Base-by-base conservation (phyloP, 805 yeast genomes). In the Yarrowia sp. region DNA sequence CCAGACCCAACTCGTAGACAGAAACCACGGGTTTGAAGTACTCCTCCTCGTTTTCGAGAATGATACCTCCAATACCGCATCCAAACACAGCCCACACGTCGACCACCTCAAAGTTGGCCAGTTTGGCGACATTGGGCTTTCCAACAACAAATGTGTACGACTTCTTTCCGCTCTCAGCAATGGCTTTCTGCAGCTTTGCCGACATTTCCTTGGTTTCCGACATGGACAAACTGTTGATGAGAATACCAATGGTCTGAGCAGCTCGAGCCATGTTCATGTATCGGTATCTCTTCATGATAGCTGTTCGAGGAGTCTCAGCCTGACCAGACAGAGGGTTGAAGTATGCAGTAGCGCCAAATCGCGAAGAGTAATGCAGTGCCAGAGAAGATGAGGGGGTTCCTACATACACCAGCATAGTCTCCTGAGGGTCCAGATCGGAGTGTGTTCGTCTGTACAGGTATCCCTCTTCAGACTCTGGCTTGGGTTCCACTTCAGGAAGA, bases 21-120 rank as follows among this genome's bases (percentile, higher is more conserved):
- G 99, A 95, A 17, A 95, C 85, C 10, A 95, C 89, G 0, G 98
- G 98, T 74, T 87, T 91, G 53, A 43, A 58, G 78, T 84, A 90
- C 73, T 88, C 93, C 68, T 87, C 89, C 55, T 78, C 78, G 65
- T 86, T 84, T 74, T 93, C 97, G 13, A 95, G 75, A 41, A 93
- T 86, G 28, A 93, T 87, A 5, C 99, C 99, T 63, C 96, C 92
- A 70, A 92, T 91, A 10, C 96, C 92, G 74, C 99, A 95, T 0
- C 99, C 99, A 13, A 95, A 76, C 11, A 95, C 84, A 72, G 96
- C 92, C 98, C 99, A 95, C 22, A 90, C 82, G 70, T 95, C 98
- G 13, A 95, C 84, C n/a, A 85, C 86, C 68, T 93, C 99, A 73
- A 95, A 95, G 74, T 95, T 95, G 9, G 98, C 99, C 61, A 95